Evolutionary conservation across 805 yeast species (phyloP).

Genomic region (Cyberlindnera samutprakarnensis): DNA sequence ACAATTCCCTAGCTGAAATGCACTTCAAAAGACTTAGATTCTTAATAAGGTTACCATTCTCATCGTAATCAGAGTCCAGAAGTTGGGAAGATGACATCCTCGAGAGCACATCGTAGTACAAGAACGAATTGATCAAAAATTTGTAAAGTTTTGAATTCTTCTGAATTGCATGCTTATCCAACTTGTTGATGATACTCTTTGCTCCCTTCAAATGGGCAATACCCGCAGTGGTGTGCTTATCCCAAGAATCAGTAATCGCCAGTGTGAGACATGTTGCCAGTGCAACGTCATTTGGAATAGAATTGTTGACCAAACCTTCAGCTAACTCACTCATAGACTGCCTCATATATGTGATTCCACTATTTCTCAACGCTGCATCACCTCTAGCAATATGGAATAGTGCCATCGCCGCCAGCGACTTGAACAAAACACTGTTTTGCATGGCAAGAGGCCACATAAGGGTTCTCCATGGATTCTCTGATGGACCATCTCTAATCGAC

Average conservation of each 20-base stretch:
- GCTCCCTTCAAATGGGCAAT: constrained; percentile 67
- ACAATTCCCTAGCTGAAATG: background rate
- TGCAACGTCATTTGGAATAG: constrained; percentile 57
- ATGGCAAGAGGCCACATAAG: constrained; percentile 48
- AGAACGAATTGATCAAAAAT: constrained; percentile 40
- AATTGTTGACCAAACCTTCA: constrained; percentile 39
- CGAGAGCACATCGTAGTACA: constrained; percentile 60
- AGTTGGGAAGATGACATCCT: constrained; percentile 50
- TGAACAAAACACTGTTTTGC: constrained; percentile 48
- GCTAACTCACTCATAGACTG: constrained; percentile 52
- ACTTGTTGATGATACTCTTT: constrained; percentile 46
- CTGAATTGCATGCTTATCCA: constrained; percentile 13
- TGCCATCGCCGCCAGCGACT: constrained; percentile 62
- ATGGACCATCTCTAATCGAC: constrained; percentile 57
- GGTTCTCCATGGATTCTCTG: constrained; percentile 64
- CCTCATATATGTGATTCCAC: constrained; percentile 52
- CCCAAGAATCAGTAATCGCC: constrained; percentile 66
- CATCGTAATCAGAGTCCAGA: constrained; percentile 26
- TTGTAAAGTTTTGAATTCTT: constrained; percentile 13
- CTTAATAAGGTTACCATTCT: constrained; percentile 8
- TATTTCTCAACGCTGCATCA: constrained; percentile 35
- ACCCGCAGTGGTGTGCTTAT: constrained; percentile 57
- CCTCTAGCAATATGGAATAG: constrained; percentile 49
- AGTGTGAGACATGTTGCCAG: constrained; percentile 55
- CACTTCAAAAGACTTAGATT: constrained; percentile 7